Base-by-base conservation (phyloP, 1,284 basidiomycete species). In the Cystobasidium slooffiae region DNA sequence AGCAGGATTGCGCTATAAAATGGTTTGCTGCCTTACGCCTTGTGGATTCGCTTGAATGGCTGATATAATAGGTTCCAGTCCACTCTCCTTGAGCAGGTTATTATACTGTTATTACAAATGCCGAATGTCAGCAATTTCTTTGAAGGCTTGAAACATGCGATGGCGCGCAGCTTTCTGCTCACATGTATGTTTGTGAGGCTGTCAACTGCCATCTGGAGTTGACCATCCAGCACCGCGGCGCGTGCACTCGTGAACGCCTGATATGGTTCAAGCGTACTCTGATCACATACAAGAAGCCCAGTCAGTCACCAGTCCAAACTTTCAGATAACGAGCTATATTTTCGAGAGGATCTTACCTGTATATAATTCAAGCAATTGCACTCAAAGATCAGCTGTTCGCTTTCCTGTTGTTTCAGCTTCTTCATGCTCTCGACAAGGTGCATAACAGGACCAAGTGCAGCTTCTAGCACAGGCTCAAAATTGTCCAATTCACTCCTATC, bases 361-460 rank as follows among this genome's bases (percentile, higher is more conserved):
- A 95, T 83, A 80, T 93, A 93, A 43, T 87, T 88, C 75, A 93
- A 82, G 75, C 91, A 94, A 80, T 97, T 96, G 77, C 95, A 84
- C 69, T 92, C 84, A 80, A 93, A 97, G 0, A 94, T 87, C 10
- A 88, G 86, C 63, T 85, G 63, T 85, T 97, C 93, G 93, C 93
- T 95, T 10, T 81, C 79, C 41, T 80, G 82, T 9, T 75, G 75
- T 51, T 84, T 80, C 81, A 91, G 87, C 77, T 90, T 89, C 1
- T 88, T 87, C 75, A 88, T 88, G 8, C 85, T 84, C 24, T 87
- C 82, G 79, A 91, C 92, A 87, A 92, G 90, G 75, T 89, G 88
- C 14, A 94, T 82, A 0, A 89, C 89, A 0, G 94, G 93, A 79
- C 93, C 91, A 24, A 96, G 86, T 82, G 92, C 91, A 61, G 89